Percentiles rank a stretch among this genome's conserved stretches.
phyloP scores from a whole-genome alignment of 352 stramenopile genomes.

The Phytophthora aleatoria region DNA sequence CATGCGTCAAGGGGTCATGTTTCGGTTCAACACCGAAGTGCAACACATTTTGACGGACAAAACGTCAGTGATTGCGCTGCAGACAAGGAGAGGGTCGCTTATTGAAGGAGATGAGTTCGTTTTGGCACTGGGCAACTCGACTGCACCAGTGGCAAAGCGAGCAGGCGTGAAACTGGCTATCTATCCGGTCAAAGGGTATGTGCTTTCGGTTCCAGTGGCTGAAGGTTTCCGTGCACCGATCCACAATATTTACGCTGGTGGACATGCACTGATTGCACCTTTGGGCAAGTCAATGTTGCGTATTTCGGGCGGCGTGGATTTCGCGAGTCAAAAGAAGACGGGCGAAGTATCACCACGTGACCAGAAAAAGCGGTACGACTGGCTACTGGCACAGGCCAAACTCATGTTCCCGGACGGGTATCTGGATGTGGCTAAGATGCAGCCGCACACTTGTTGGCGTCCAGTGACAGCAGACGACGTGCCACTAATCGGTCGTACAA shows the following conservation, averaged over 20 bases:
- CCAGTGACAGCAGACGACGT: slow-evolving; percentile 86
- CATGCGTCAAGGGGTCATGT: slow-evolving; percentile 86
- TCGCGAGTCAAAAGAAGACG: slow-evolving; percentile 56
- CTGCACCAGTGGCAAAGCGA: slow-evolving; percentile 62
- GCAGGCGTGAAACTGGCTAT: slow-evolving; percentile 80
- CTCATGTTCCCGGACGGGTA: slow-evolving; percentile 84
- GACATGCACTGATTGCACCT: slow-evolving; percentile 75
- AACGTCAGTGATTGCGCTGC: slow-evolving; percentile 76
- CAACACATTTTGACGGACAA: slow-evolving; percentile 80
- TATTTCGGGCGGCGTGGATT: slow-evolving; percentile 84
- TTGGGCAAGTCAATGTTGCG: slow-evolving; percentile 67
- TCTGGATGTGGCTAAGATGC: slow-evolving; percentile 78
- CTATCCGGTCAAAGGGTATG: slow-evolving; percentile 87
- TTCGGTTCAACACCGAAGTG: slow-evolving; percentile 87
- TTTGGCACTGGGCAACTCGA: slow-evolving; percentile 81
- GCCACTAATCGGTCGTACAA: slow-evolving; percentile 79
- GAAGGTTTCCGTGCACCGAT: slow-evolving; percentile 62
- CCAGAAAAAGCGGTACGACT: slow-evolving; percentile 80
- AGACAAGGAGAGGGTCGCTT: slow-evolving; percentile 77
- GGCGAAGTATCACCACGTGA: slow-evolving; percentile 69
- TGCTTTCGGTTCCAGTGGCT: slow-evolving; percentile 82
- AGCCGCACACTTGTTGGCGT: slow-evolving; percentile 81
- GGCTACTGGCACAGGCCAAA: slow-evolving; percentile 76
- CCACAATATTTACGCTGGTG: slow-evolving; percentile 86
- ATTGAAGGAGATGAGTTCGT: slow-evolving; percentile 91